A percentile compares a stretch with the other conserved stretches of the same genome.
phyloP scores from a whole-genome alignment of 441 rosid genomes.

The Hura crepitans region DNA sequence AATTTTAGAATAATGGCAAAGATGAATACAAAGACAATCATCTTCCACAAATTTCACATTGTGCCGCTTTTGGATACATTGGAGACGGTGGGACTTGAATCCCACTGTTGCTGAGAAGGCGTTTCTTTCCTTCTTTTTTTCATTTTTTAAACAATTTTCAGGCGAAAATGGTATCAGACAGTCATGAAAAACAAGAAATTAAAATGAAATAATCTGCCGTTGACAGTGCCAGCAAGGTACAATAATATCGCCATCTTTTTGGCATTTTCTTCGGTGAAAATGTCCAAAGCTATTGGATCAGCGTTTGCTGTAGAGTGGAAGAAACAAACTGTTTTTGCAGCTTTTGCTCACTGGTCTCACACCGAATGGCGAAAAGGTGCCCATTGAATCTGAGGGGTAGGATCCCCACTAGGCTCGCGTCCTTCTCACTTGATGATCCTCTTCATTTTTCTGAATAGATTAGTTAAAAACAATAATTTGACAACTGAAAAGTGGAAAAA shows the following conservation, averaged over 20 bases:
- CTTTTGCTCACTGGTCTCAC: no score
- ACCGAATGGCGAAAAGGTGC: no score
- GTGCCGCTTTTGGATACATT: background rate
- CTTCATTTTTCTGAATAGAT: no score
- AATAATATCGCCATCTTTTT: background rate
- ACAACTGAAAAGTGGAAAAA: no score
- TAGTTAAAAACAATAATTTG: no score
- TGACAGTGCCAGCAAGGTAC: background rate
- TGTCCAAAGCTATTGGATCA: background rate
- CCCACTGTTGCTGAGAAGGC: no score
- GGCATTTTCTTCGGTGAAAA: background rate
- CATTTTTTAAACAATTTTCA: background rate
- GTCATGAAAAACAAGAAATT: background rate
- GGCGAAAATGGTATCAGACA: background rate
- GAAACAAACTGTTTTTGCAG: no score
- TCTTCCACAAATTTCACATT: background rate
- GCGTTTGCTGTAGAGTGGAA: background rate
- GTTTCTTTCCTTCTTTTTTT: no score
- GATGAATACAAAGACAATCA: background rate
- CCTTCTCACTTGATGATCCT: no score
- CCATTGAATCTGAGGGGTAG: no score
- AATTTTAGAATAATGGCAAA: background rate
- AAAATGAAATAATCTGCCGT: background rate
- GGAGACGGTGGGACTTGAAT: background rate
- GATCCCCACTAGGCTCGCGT: no score